Conservation (phyloP, 2,329 filamentous ascomycete species). For the Apiospora phragmitis region DNA sequence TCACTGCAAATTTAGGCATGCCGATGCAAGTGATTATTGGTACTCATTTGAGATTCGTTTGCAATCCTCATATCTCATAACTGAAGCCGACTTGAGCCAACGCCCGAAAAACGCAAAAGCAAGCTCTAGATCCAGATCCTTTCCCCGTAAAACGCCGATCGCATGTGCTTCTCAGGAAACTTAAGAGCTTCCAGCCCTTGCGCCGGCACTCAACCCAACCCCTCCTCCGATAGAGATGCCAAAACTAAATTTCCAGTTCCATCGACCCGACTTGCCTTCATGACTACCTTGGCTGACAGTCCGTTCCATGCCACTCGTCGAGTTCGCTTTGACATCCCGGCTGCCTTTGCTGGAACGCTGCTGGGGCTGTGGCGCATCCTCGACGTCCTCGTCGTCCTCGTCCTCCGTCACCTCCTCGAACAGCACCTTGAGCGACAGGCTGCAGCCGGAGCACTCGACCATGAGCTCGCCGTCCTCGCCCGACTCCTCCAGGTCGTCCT, state of each 20-base stretch:
- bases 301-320: slow-evolving; percentile 16
- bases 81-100: background rate
- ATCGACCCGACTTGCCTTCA: slow-evolving; percentile 16
- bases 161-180: background rate
- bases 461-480: slow-evolving; percentile 60
- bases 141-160: background rate
- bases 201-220: slow-evolving; percentile 8
- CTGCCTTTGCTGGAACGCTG: slow-evolving; percentile 5
- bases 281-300: slow-evolving; percentile 18
- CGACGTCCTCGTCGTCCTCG: slow-evolving; percentile 23
- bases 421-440: slow-evolving; percentile 64
- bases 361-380: slow-evolving; percentile 6
- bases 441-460: slow-evolving; percentile 67
- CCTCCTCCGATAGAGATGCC: slow-evolving; percentile 26
- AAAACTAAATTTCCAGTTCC: slow-evolving; percentile 28
- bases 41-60: background rate
- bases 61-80: background rate
- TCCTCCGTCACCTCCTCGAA: slow-evolving; percentile 56
- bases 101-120: background rate
- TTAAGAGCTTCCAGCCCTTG: background rate
- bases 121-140: background rate
- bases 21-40: slow-evolving; percentile 5
- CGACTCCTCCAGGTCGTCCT: slow-evolving; percentile 60
- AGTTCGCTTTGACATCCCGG: background rate
- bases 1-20: slow-evolving; percentile 10